A percentile compares a stretch with the other conserved stretches of the same genome.
These are phyloP conservation scores for Solanum sitiens DNA, from an alignment of 257 asterid species.

Conservation along the genomic window DNA sequence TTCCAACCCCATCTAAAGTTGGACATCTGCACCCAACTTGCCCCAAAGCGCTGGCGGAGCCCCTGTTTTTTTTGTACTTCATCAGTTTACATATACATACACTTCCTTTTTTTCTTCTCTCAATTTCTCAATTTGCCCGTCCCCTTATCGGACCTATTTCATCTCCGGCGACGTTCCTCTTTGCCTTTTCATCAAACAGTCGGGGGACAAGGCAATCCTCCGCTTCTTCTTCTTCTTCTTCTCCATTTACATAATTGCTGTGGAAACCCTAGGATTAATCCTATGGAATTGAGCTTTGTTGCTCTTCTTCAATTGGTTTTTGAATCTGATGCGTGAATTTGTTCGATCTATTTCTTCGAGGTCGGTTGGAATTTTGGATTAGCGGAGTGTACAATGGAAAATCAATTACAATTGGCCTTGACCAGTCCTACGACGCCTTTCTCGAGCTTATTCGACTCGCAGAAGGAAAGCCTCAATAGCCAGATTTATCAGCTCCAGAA, in stretches of 20 bases:
- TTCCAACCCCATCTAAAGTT: background rate
- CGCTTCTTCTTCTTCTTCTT: background rate
- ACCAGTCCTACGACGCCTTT: conserved; percentile 38
- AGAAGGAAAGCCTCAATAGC: conserved; percentile 40
- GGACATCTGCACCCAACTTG: background rate
- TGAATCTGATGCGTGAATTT: background rate
- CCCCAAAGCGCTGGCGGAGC: background rate
- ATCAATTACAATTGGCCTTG: conserved; percentile 30
- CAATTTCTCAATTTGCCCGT: background rate
- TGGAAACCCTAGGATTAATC: background rate
- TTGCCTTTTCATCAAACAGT: background rate
- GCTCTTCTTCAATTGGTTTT: background rate
- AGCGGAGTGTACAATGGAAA: conserved; percentile 9
- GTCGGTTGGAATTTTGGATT: background rate
- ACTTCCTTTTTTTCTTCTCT: background rate
- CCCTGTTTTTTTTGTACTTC: background rate
- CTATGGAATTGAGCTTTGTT: background rate
- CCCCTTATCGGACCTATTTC: background rate
- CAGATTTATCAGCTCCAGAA: conserved; percentile 76
- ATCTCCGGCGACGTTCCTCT: background rate
- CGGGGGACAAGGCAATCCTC: background rate
- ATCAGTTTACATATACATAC: background rate
- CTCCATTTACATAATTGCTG: background rate
- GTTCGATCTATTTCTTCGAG: background rate
- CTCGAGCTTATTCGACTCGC: conserved; percentile 44